These are phyloP conservation scores for Boletus coccyginus DNA, from an alignment of 768 basidiomycete genomes.

Conservation along the genomic window DNA sequence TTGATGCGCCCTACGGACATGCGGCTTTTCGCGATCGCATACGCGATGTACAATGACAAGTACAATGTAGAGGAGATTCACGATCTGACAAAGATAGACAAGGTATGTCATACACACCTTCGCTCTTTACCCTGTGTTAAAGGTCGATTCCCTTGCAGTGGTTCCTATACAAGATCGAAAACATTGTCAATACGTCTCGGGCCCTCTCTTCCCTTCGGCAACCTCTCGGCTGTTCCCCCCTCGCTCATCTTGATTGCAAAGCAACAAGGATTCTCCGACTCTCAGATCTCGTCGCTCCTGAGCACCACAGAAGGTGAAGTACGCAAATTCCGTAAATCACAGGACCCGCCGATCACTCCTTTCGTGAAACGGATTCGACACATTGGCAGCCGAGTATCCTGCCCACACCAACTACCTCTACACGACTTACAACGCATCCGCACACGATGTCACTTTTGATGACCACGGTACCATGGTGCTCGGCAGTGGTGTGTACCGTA, in stretches of 20 bases:
- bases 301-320: slow-evolving; percentile 71
- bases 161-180: slow-evolving; percentile 99
- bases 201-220: slow-evolving; percentile 66
- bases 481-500: slow-evolving; percentile 96
- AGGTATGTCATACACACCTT: slow-evolving; percentile 41
- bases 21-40: slow-evolving; percentile 94
- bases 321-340: slow-evolving; percentile 81
- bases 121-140: background rate
- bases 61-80: slow-evolving; percentile 90
- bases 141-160: slow-evolving; percentile 50
- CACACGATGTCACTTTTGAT: slow-evolving; percentile 93
- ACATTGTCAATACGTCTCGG: slow-evolving; percentile 88
- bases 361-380: slow-evolving; percentile 99
- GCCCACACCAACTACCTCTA: slow-evolving; percentile 99
- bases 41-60: slow-evolving; percentile 93
- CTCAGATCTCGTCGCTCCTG: slow-evolving; percentile 84
- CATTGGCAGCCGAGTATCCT: slow-evolving; percentile 97
- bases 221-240: slow-evolving; percentile 64
- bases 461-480: slow-evolving; percentile 99
- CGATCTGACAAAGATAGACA: slow-evolving; percentile 97
- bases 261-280: slow-evolving; percentile 92
- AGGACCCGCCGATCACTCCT: slow-evolving; percentile 72
- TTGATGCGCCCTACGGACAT: slow-evolving; percentile 89
- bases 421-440: slow-evolving; percentile 96
- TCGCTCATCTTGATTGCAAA: slow-evolving; percentile 87